Base-by-base conservation (phyloP, 208 protist species). In the Trypanosoma congolense region DNA sequence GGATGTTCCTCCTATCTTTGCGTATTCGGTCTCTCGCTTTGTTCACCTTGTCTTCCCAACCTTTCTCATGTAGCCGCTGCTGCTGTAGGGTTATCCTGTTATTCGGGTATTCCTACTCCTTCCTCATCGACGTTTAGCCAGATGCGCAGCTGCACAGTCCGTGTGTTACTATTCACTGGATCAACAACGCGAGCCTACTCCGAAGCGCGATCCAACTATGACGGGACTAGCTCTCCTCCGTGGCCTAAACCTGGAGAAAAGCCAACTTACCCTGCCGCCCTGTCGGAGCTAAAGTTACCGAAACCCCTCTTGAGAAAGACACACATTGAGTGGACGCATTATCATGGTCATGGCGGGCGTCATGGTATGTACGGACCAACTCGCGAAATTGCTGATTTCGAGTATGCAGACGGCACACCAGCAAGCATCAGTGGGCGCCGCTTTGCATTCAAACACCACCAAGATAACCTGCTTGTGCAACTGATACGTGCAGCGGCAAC, bases 401-500 rank as follows among this genome's bases (percentile, higher is more conserved):
- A 90, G 73, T 90, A 77, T 70, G 80, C 69, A 4, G 88, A 95
- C 47, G 88, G 88, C 50, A 95, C 88, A 2, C 88, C 88, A 6
- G 58, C 73, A n/a, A 75, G 68, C 26, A 63, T 84, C 24, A 83
- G 70, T 54, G 35, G 62, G 9, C 73, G 72, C 14, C 80, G 84
- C 42, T 92, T 83, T 33, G 81, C 82, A 14, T 87, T 77, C 56
- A 87, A 88, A 64, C 84, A 95, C 65, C 83, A 95, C 52, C 81
- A 92, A 49, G 83, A 95, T 41, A 74, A 92, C 31, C 63, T 95
- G 28, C 71, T 95, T 1, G 81, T 92, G 53, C 88, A 95, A 72
- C 70, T 95, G 22, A 90, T 95, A 14, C 82, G 79, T 19, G 81
- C 82, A 12, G 88, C 67, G 2, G 88, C 88, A 12, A 52, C 49